Base-by-base conservation (phyloP, 2,329 filamentous ascomycete genomes). In the Exophiala sp. region DNA sequence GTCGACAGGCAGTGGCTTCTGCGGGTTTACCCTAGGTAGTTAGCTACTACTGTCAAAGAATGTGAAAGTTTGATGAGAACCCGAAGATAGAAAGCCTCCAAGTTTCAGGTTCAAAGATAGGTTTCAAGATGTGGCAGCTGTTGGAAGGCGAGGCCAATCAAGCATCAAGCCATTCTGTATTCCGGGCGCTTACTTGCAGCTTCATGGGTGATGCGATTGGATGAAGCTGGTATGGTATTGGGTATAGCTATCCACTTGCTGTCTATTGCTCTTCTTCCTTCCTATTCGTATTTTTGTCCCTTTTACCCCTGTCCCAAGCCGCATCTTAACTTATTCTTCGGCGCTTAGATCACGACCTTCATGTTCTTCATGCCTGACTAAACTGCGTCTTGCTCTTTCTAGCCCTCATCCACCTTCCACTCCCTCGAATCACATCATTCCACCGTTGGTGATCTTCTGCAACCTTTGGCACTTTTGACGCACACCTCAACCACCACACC, bases 121-220 rank as follows among this genome's bases (percentile, higher is more conserved):
- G 21, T 20, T 43, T 24, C n/a, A 43, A 29, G 41, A 43, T 24
- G 41, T 29, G 41, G 41, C 41, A 43, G 20, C 14, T 43, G 20
- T n/a, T 10, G n/a, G 20, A 29, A 24, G 18, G 21, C 9, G 9
- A 24, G 20, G 5, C 41, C 41, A 43, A 43, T 24, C 20, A 43
- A 14, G 20, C 7, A 11, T 35, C 14, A 36, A 44, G 34, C n/a
- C 18, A 9, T n/a, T 24, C 9, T 39, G 34, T 38, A 12, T 10
- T 12, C 47, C 49, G 55, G 51, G 53, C 57, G 57, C 53, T 54
- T 55, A 59, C 52, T 16, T 59, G 57, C 57, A 59, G 53, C 50
- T 43, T 16, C 18, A 24, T 14, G 41, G 14, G 20, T 24, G 18
- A 6, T 44, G 20, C 21, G 7, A 51, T 51, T 51, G 40, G 48